phyloP scores from a whole-genome alignment of 306 rosid genomes.

The Comarum palustre region DNA sequence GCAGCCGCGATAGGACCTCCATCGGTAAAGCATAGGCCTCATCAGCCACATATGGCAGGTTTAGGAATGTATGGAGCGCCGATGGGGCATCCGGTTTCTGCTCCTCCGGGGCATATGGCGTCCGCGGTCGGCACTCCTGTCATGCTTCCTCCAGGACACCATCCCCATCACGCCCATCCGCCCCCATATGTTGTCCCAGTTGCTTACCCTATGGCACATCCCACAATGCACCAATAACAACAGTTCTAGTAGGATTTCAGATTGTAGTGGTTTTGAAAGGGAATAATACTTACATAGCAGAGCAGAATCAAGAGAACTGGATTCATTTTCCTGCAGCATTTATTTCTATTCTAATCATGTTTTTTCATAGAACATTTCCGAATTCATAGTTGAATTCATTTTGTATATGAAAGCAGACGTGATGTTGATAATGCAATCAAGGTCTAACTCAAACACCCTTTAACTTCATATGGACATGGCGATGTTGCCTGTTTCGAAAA shows the following conservation, averaged over 20 bases:
- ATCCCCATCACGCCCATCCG: constrained; percentile 45
- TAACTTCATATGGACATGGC: constrained; percentile 14
- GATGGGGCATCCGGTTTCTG: constrained; percentile 76
- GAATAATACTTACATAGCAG: constrained; percentile 14
- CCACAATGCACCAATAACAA: constrained; percentile 79
- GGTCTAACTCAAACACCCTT: constrained; percentile 24
- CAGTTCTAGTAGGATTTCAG: constrained; percentile 7
- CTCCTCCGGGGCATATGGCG: constrained; percentile 76
- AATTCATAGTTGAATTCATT: background rate
- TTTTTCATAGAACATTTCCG: constrained; percentile 5
- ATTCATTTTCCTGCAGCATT: constrained; percentile 6
- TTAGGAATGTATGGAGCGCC: constrained; percentile 89
- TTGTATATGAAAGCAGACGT: constrained; percentile 16
- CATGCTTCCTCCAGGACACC: constrained; percentile 78
- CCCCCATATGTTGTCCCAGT: constrained; percentile 78
- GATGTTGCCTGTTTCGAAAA: constrained; percentile 21
- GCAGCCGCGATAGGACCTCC: constrained; percentile 53
- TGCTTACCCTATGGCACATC: constrained; percentile 96
- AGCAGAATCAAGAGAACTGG: constrained; percentile 4
- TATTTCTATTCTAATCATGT: constrained; percentile 17
- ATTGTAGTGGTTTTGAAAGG: constrained; percentile 15
- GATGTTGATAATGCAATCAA: constrained; percentile 7
- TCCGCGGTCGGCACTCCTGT: constrained; percentile 96
- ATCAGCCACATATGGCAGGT: constrained; percentile 59
- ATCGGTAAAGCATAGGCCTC: constrained; percentile 58